These are phyloP conservation scores for Leccinum fibrillosum DNA, from an alignment of 768 basidiomycete species.

Conservation along the genomic window DNA sequence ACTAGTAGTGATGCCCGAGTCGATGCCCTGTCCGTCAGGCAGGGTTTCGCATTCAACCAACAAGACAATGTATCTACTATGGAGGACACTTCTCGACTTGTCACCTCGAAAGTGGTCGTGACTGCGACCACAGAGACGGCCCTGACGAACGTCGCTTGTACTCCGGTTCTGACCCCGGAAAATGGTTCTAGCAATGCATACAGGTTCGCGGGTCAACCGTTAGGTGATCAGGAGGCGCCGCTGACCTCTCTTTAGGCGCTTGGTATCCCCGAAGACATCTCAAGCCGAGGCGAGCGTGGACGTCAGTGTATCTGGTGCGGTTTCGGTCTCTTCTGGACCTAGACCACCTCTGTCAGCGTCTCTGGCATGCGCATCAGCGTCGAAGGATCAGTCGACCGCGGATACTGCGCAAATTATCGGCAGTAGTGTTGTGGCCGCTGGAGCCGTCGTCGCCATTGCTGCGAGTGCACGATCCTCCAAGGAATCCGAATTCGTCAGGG, in stretches of 20 bases:
- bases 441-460: background rate
- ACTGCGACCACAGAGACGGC: background rate
- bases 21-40: background rate
- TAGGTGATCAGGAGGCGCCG: background rate
- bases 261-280: background rate
- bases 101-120: background rate
- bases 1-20: background rate
- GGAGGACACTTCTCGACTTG: background rate
- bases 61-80: background rate
- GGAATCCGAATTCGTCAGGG: background rate
- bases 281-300: background rate
- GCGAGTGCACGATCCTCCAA: background rate
- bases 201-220: constrained; percentile 2
- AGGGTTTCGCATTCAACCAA: background rate
- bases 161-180: background rate
- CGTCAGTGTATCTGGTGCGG: background rate
- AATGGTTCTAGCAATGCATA: background rate
- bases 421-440: background rate
- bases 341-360: background rate
- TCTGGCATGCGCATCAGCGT: background rate
- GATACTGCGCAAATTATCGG: background rate
- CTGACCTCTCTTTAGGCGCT: background rate
- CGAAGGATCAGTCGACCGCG: background rate
- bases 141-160: background rate
- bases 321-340: background rate